Conservation (phyloP, 768 basidiomycete genomes). For the Suillus plorans region DNA sequence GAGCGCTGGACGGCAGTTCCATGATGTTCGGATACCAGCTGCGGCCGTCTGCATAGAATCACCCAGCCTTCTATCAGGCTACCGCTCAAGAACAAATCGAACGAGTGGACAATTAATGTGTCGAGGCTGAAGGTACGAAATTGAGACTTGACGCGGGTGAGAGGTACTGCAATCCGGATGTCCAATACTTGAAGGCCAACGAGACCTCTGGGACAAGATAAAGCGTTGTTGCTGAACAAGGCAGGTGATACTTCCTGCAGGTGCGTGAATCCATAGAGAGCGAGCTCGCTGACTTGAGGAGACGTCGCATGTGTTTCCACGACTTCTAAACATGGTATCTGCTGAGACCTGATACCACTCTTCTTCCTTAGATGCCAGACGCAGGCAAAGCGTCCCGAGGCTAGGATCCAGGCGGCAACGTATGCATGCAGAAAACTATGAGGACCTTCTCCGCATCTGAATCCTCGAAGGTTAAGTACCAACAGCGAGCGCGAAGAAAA, state of each 20-base stretch:
- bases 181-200: neutral
- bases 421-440: neutral
- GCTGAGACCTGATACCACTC: neutral
- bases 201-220: neutral
- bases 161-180: neutral
- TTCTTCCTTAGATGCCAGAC: neutral
- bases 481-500: neutral
- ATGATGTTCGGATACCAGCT: neutral
- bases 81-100: neutral
- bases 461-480: neutral
- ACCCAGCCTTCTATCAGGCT: neutral
- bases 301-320: neutral
- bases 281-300: neutral
- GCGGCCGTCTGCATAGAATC: neutral
- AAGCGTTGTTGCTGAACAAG: neutral
- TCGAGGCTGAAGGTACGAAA: neutral
- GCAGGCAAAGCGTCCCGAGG: neutral
- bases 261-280: neutral
- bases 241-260: neutral
- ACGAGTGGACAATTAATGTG: neutral
- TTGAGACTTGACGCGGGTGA: neutral
- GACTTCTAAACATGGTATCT: neutral
- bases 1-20: neutral
- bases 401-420: neutral
- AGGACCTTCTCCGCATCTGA: neutral